Percentiles rank a stretch among this genome's conserved stretches.
Conservation (phyloP, 352 stramenopile species). For the Pythium pyrilobum region DNA sequence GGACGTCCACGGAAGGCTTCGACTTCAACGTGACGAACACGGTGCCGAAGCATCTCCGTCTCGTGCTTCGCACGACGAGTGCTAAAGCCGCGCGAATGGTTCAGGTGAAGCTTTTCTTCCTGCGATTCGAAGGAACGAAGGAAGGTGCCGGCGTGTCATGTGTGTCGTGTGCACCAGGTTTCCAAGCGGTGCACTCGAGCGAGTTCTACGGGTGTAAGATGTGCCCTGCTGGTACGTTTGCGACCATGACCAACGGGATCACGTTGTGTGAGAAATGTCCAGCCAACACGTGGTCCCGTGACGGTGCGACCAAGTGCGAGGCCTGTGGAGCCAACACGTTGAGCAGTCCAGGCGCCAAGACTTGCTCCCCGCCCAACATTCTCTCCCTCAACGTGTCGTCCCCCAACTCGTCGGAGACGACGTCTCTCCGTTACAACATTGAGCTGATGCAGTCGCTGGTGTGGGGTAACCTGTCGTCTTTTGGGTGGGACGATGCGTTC, state of each 20-base stretch:
- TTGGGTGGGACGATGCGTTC: constrained; percentile 11
- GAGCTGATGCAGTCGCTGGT: constrained; percentile 61
- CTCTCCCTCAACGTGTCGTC: constrained; percentile 32
- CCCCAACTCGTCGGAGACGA: constrained; percentile 9
- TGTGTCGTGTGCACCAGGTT: constrained; percentile 45
- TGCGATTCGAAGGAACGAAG: constrained; percentile 48
- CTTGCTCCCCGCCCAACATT: constrained; percentile 40
- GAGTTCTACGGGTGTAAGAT: constrained; percentile 42
- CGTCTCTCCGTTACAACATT: constrained; percentile 53
- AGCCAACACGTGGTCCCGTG: constrained; percentile 51
- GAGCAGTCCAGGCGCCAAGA: constrained; percentile 30
- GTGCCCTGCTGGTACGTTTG: constrained; percentile 55
- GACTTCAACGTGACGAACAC: constrained; percentile 41
- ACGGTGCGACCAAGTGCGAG: constrained; percentile 41
- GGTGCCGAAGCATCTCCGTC: constrained; percentile 41
- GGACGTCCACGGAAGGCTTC: constrained; percentile 54
- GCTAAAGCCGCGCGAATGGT: constrained; percentile 36
- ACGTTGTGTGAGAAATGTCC: constrained; percentile 47
- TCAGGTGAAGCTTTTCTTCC: constrained; percentile 39
- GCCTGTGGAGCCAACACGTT: constrained; percentile 64
- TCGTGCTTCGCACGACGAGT: constrained; percentile 55
- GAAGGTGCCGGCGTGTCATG: constrained; percentile 51
- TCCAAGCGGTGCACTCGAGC: constrained; percentile 30
- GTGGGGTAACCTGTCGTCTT: constrained; percentile 40
- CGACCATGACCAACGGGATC: constrained; percentile 26